phyloP scores from a whole-genome alignment of 495 filamentous ascomycete species.

The Patellaria atrata region DNA sequence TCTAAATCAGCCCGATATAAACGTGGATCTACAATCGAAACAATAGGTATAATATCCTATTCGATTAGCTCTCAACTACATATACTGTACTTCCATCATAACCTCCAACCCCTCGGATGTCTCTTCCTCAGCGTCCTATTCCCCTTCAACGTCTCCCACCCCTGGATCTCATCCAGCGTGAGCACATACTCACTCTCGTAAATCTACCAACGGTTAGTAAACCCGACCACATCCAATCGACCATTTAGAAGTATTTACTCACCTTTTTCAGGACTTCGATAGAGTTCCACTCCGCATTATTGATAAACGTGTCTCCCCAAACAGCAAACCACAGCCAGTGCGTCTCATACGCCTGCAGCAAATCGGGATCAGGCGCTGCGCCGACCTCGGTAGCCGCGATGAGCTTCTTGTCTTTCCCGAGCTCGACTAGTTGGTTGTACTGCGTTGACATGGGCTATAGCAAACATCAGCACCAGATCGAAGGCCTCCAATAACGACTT shows the following conservation, averaged over 20 bases:
- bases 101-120: no score
- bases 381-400: slow-evolving; percentile 34
- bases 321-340: slow-evolving; percentile 36
- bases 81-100: no score
- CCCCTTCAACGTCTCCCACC: slow-evolving; percentile 22
- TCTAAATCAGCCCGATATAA: no score
- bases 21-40: no score
- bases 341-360: slow-evolving; percentile 29
- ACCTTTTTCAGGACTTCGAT: slow-evolving; percentile 23
- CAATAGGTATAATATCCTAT: no score
- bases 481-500: no score
- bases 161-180: slow-evolving; percentile 30
- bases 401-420: slow-evolving; percentile 33
- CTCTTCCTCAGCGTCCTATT: no score
- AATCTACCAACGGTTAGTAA: no score
- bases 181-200: slow-evolving; percentile 29
- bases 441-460: slow-evolving; percentile 26
- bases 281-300: slow-evolving; percentile 23
- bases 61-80: no score
- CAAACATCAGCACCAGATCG: background rate
- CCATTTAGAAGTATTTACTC: no score
- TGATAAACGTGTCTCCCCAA: slow-evolving; percentile 30
- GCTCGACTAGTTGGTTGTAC: slow-evolving; percentile 30
- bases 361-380: slow-evolving; percentile 29
- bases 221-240: no score